Base-by-base conservation (phyloP, 139 green algal genomes). In the Penium margaritaceum region DNA sequence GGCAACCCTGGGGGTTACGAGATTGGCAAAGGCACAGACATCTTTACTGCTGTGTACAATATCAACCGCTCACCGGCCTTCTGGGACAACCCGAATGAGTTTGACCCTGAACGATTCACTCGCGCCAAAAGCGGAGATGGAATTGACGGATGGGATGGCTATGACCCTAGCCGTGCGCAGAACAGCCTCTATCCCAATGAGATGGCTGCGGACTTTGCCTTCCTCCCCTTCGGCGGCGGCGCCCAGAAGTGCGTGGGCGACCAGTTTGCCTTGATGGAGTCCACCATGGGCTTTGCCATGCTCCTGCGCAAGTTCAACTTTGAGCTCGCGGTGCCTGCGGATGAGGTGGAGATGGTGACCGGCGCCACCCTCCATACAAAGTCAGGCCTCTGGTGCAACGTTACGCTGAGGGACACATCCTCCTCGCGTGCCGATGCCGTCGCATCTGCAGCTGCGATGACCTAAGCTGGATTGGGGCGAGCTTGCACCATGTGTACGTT, bases 281-380 rank as follows among this genome's bases (percentile, higher is more conserved):
- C 85, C 5, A 53, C 92, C 1, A 84, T 90, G n/a, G 85, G 82
- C 0, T 80, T 96, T 47, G 84, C 88, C 34, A 90, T 95, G 85
- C 81, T 97, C 37, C 37, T 90, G 78, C 82, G 89, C 19, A 79
- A 87, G 15, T 96, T 92, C 74, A 84, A 94, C 24, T 92, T 97
- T 66, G 71, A 55, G 19, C 63, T 90, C 17, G 85, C 79, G 34
- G 57, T 34, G 61, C 24, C 33, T 17, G 9, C 67, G 19, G 74
- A 76, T 39, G 78, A 88, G 75, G 85, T 96, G 62, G 87, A 89
- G 7, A 94, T 96, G 89, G 86, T 87, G 2, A 96, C 90, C 1
- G 92, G 94, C 2, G 94, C 94, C 38, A 98, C 93, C 33, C 97
- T 98, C 70, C 94, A 98, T 86, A 97, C 93, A 24, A 90, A 88